Conservation (phyloP, 2,329 filamentous ascomycete genomes). For the Fusarium euwallaceae region DNA sequence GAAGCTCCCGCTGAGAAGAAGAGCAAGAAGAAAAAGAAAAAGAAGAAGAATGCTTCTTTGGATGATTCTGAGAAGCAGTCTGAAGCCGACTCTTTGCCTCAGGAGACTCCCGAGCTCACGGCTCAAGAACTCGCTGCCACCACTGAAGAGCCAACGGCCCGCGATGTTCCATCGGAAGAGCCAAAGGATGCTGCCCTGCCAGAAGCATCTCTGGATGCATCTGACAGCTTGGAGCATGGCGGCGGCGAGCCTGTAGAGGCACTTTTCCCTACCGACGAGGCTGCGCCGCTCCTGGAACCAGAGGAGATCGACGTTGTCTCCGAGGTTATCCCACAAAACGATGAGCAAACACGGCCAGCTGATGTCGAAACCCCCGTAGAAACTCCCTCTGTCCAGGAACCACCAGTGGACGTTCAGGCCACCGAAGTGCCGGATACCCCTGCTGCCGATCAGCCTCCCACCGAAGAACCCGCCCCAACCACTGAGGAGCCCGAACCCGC, state of each 20-base stretch:
- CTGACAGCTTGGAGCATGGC: constrained; percentile 13
- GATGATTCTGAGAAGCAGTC: constrained; percentile 33
- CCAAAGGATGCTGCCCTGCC: constrained; percentile 9
- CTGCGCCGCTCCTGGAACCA: constrained; percentile 16
- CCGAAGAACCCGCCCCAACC: constrained; percentile 23
- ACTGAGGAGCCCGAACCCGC: constrained; percentile 40
- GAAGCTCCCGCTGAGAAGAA: constrained; percentile 38
- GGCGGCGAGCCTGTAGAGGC: constrained; percentile 17
- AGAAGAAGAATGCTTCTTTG: constrained; percentile 34
- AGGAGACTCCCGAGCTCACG: constrained; percentile 18
- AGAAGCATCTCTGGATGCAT: constrained; percentile 15
- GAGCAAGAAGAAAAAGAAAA: constrained; percentile 56
- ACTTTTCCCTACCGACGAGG: constrained; percentile 18
- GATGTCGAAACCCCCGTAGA: constrained; percentile 43
- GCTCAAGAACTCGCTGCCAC: not conserved
- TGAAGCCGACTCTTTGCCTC: constrained; percentile 24
- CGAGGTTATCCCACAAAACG: constrained; percentile 33
- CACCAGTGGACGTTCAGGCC: constrained; percentile 28
- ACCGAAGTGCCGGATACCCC: constrained; percentile 22
- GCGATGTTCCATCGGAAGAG: constrained; percentile 4
- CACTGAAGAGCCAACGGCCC: not conserved
- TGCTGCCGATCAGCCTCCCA: constrained; percentile 23
- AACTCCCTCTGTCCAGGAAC: constrained; percentile 36
- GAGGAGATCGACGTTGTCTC: constrained; percentile 30
- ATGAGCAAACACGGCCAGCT: constrained; percentile 44